Evolutionary conservation across 148 eudicot species (phyloP).

Genomic region (Rhododendron simsii): DNA sequence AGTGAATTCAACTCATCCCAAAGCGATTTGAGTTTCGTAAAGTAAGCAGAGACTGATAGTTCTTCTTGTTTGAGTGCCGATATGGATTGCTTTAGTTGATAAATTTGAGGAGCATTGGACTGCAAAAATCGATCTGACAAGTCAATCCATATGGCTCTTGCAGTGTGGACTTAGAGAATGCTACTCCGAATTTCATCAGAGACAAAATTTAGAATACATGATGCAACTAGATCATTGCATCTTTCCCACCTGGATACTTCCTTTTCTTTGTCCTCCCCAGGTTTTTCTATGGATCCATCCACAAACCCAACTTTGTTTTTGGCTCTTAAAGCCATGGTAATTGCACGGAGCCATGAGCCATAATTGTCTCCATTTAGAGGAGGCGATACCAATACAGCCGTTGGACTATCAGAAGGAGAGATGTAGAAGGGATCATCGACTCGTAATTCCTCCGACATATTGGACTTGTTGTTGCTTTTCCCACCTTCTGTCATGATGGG

Average conservation of each 20-base stretch:
- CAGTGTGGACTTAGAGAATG: too few relatives aligned
- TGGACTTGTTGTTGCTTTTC: neutral
- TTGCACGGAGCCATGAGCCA: neutral
- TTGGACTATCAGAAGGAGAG: neutral
- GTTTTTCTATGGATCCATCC: neutral
- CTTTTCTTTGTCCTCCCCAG: neutral
- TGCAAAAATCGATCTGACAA: too few relatives aligned
- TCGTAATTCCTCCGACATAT: neutral
- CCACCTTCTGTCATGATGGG: neutral
- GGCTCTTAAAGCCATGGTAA: neutral
- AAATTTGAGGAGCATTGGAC: too few relatives aligned
- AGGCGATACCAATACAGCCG: neutral
- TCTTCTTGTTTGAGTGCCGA: too few relatives aligned
- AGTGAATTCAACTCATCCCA: neutral
- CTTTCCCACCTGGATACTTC: neutral
- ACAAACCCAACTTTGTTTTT: neutral
- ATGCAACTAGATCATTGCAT: neutral
- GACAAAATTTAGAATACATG: neutral
- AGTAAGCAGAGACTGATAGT: too few relatives aligned
- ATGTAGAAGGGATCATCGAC: neutral
- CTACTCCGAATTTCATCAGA: too few relatives aligned
- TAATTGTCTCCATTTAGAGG: neutral
- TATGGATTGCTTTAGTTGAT: too few relatives aligned
- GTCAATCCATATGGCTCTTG: too few relatives aligned
- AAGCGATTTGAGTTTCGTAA: neutral